Base-by-base conservation (phyloP, 306 rosid species). In the Fragaria ananassa region DNA sequence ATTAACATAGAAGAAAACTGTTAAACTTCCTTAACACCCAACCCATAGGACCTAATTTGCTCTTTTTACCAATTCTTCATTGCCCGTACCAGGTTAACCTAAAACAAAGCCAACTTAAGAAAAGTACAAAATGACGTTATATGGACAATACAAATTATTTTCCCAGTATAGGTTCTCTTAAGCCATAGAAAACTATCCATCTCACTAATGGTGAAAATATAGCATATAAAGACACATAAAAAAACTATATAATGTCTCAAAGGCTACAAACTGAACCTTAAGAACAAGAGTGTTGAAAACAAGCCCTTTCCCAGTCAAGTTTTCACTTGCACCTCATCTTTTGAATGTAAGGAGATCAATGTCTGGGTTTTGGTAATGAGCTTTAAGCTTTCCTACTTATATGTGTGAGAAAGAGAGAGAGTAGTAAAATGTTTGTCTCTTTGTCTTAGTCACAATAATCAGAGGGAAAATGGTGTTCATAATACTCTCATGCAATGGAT, bases 251-350 rank as follows among this genome's bases (percentile, higher is more conserved):
- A 12, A 62, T 31, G 35, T 49, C 44, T 18, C 19, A 47, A 12
- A 47, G 23, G 69, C 69, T 64, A 34, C 41, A 62, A 61, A 35
- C 15, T 46, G 9, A 37, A 54, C 66, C 61, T 72, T n/a, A 72
- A 21, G 47, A 35, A 53, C 50, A 34, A 35, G 34, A 3, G 14
- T 37, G 37, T 14, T 8, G 8, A 72, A 44, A 72, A 37, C 14
- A n/a, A 35, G 3, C 31, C 19, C 39, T n/a, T 53, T 53, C 61
- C 13, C 23, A 19, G 46, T 11, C 75, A 51, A 53, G 65, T 56
- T 71, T 35, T 19, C 65, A 35, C 21, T n/a, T 35, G 35, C 17
- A 37, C 50, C 31, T 21, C 35, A 44, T 19, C 21, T 71, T 51
- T 37, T 50, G 23, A 35, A 31, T 34, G 49, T 31, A 34, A 19